phyloP scores from a whole-genome alignment of 2,329 filamentous ascomycete species.

The Lecanicillium sp. region DNA sequence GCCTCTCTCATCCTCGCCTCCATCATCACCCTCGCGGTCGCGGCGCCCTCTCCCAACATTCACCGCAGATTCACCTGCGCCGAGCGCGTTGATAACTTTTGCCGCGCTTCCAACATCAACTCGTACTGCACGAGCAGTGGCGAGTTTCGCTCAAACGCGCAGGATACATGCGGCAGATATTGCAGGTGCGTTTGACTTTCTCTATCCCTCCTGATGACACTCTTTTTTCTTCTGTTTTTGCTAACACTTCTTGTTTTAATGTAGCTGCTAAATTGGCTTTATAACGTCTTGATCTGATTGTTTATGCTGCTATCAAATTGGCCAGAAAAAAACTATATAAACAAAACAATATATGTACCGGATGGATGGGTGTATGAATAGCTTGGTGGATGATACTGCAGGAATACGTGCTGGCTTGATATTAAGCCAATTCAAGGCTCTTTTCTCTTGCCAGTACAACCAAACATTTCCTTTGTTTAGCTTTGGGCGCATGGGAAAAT shows the following conservation, averaged over 20 bases:
- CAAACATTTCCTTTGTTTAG: too few relatives aligned
- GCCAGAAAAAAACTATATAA: too few relatives aligned
- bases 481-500: too few relatives aligned
- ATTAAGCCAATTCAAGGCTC: too few relatives aligned
- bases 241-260: constrained; percentile 9
- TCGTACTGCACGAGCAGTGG: constrained; percentile 11
- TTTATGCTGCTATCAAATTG: too few relatives aligned
- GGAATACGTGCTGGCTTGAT: too few relatives aligned
- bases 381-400: too few relatives aligned
- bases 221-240: constrained; percentile 1
- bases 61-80: constrained; percentile 12
- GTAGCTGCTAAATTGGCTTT: constrained; percentile 22
- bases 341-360: too few relatives aligned
- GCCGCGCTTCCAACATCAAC: constrained; percentile 14
- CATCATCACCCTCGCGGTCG: constrained; percentile 4
- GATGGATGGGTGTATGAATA: too few relatives aligned
- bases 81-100: constrained; percentile 11
- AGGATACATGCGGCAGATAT: constrained; percentile 10
- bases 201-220: constrained; percentile 10
- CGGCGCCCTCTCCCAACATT: constrained; percentile 4
- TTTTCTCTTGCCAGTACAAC: too few relatives aligned
- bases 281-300: too few relatives aligned
- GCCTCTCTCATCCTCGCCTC: constrained; percentile 1
- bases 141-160: constrained; percentile 11
- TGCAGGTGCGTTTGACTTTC: constrained; percentile 8